Evolutionary conservation across 2,329 filamentous ascomycete genomes (phyloP), one percentile per base, ranked within the genome.

Genomic region (Calonectria pseudoturangicola): DNA sequence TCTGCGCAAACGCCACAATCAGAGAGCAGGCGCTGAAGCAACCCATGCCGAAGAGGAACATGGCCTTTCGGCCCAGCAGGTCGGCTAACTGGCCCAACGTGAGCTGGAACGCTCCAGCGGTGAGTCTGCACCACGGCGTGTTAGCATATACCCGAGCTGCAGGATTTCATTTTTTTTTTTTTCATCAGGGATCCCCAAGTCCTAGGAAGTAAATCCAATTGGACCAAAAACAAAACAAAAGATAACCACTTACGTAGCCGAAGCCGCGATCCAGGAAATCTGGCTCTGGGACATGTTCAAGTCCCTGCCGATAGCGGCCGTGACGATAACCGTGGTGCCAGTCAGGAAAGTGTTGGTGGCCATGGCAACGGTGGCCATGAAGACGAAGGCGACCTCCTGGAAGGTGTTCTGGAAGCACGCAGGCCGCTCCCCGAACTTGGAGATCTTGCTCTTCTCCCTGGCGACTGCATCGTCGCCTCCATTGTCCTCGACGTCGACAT

Each of bases 311-410:
- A 93, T 91, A 64, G 89, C 89, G 0, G 89, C 89, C 1, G 91
- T 91, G 72, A 93, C 90, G 71, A 93, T 92, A 3, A 91, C 88
- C 5, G 90, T 87, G 5, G 88, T 86, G 15, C 92, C 92, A 9
- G 86, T 85, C 33, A 92, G 84, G 76, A 94, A 91, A 5, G 89
- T 88, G 12, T 87, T 88, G 78, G 92, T 91, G 4, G 89, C 91
- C 54, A 93, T 92, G 2, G 92, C 91, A 84, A 93, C 90, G 2
- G 92, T 94, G 12, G 91, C 90, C 47, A 91, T 92, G 21, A 92
- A 80, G 18, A 94, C 90, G 77, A 94, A 94, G 2, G 92, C 83
- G 45, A 90, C 86, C 84, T 94, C 92, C 77, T 93, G 90, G 2
- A 90, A 68, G 0, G 91, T 92, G 50, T 87, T 92, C 50, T 83